Conservation (phyloP, 2,329 filamentous ascomycete genomes). For the Talaromyces sp. region DNA sequence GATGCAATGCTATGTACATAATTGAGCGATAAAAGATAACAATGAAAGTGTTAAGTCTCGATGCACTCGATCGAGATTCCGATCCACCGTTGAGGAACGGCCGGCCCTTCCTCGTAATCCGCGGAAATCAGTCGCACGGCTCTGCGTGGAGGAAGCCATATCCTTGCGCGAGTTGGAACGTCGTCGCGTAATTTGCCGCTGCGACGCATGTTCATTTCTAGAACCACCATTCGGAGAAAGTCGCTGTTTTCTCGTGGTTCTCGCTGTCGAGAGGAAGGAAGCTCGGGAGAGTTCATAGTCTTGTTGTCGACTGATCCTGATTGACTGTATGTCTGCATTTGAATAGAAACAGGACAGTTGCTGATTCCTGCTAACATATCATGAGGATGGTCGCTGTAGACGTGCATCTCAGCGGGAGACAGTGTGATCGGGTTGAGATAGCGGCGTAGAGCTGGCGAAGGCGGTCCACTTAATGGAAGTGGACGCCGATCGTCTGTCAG, state of each 20-base stretch:
- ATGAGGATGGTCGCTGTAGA: slow-evolving; percentile 41
- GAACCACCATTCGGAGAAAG: slow-evolving; percentile 60
- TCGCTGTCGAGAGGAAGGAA: slow-evolving; percentile 52
- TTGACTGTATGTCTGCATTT: slow-evolving; percentile 58
- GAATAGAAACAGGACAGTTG: slow-evolving; percentile 53
- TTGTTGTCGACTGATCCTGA: slow-evolving; percentile 31
- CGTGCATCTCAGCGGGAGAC: slow-evolving; percentile 45
- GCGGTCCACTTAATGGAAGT: slow-evolving; percentile 50
- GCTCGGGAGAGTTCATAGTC: slow-evolving; percentile 33
- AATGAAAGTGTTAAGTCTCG: neutral
- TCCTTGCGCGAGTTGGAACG: slow-evolving; percentile 52
- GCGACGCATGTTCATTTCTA: slow-evolving; percentile 66
- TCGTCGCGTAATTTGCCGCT: slow-evolving; percentile 59
- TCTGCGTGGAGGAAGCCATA: slow-evolving; percentile 59
- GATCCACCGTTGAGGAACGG: slow-evolving; percentile 30
- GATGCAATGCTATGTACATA: slow-evolving; percentile 12
- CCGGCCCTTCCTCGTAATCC: slow-evolving; percentile 23
- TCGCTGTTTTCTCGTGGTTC: slow-evolving; percentile 62
- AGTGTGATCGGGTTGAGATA: slow-evolving; percentile 57
- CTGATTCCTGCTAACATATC: slow-evolving; percentile 28
- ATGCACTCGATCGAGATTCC: slow-evolving; percentile 26
- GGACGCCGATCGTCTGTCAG: slow-evolving; percentile 61
- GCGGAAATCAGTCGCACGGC: slow-evolving; percentile 19
- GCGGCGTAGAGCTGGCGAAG: slow-evolving; percentile 55
- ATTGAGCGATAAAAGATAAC: neutral